Evolutionary conservation across 208 protist genomes (phyloP).

Genomic region (Leishmania aethiopica): DNA sequence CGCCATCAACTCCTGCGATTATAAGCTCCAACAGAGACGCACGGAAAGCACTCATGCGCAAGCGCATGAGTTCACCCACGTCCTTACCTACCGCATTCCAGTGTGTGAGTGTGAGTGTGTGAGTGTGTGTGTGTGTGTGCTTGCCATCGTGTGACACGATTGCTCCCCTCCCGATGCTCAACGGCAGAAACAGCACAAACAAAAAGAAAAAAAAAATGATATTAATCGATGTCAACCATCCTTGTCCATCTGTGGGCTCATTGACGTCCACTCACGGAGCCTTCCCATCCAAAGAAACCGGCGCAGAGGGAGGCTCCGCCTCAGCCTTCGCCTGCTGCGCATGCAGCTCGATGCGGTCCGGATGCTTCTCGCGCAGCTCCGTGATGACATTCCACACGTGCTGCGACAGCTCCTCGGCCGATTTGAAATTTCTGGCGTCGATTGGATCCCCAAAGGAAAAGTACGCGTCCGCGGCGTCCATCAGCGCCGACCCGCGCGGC

Average conservation of each 20-base stretch:
- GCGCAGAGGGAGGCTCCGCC: background rate
- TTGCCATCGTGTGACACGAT: background rate
- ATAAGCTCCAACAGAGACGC: background rate
- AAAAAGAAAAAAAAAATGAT: background rate
- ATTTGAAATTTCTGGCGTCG: conserved; percentile 60
- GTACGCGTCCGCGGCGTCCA: conserved; percentile 64
- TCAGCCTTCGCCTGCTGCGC: conserved; percentile 2
- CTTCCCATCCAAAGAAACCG: background rate
- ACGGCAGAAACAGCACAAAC: too few species aligned
- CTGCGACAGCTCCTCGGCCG: conserved; percentile 65
- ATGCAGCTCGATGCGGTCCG: conserved; percentile 55
- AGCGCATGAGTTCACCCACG: background rate
- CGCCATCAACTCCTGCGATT: background rate
- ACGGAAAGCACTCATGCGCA: background rate
- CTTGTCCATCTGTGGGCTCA: background rate
- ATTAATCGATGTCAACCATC: background rate
- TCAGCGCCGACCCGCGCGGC: conserved; percentile 49
- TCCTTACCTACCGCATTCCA: background rate
- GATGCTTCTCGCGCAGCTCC: conserved; percentile 68
- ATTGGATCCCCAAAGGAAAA: conserved; percentile 79
- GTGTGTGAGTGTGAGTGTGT: background rate
- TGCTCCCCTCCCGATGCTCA: background rate
- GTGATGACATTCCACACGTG: conserved; percentile 69
- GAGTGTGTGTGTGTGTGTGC: background rate
- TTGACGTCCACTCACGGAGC: too few species aligned